Base-by-base conservation (phyloP, 2,329 filamentous ascomycete genomes). In the Emmonsia crescens region DNA sequence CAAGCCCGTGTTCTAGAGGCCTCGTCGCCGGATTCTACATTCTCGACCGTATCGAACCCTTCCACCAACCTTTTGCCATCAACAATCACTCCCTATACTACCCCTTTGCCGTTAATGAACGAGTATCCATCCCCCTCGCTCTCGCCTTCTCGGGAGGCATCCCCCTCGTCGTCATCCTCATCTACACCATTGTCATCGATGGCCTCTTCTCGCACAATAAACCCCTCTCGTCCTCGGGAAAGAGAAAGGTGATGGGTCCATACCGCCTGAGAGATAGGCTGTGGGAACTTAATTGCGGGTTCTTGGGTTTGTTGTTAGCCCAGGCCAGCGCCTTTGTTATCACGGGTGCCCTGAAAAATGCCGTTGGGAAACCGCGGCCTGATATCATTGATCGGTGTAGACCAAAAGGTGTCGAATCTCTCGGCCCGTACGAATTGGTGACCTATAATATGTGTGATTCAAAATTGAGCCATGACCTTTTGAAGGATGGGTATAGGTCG, bases 281-380 rank as follows among this genome's bases (percentile, higher is more conserved):
- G n/a, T 85, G 83, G 83, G 82, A 85, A 70, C 73, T 85, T 67
- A 85, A 85, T 67, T 84, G 82, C 66, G 83, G 83, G 2, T 77
- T 84, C 12, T 69, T 85, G 31, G 83, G 83, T n/a, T 71, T 85
- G 61, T 68, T 81, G 19, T 70, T 85, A 48, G 78, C 80, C 38
- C 79, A 83, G 61, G 79, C 76, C 16, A 72, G 79, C n/a, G 78
- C 81, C 0, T 85, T 84, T 68, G 78, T 82, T 27, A 81, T 85
- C 57, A 85, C 82, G 4, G 80, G 80, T 44, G 79, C 78, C 3
- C 68, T 85, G 67, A 85, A 85, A 71, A 84, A 82, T 67, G 79
- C 82, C 2, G 82, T 81, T 64, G 83, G 83, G 44, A 85, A 84
- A 68, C 83, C 83, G 5, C 73, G 83, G 52, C 83, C 83, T 2